Conservation (phyloP, 2,329 filamentous ascomycete genomes). For the Colletotrichum phormii region DNA sequence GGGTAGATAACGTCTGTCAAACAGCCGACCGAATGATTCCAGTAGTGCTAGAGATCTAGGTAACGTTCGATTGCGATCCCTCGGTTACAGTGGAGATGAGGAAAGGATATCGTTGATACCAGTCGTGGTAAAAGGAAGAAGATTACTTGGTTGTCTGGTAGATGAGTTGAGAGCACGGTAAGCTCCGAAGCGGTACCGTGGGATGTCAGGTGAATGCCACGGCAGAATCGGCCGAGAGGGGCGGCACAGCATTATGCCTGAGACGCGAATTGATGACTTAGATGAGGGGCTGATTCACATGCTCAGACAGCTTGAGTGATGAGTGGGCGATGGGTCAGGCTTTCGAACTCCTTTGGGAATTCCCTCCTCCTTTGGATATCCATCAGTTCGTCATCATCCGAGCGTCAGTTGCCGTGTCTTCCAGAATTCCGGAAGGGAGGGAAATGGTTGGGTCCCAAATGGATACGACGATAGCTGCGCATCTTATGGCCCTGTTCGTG, state of each 20-base stretch:
- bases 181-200: not conserved
- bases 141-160: not conserved
- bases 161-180: slow-evolving; percentile 6
- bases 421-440: not conserved
- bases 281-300: slow-evolving; percentile 24
- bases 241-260: slow-evolving; percentile 20
- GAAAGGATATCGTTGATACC: not conserved
- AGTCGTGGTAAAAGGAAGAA: slow-evolving; percentile 4
- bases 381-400: slow-evolving; percentile 6
- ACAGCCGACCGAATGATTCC: not conserved
- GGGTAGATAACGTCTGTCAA: not conserved
- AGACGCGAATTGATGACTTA: slow-evolving; percentile 12
- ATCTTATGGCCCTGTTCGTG: slow-evolving; percentile 20
- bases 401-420: slow-evolving; percentile 21
- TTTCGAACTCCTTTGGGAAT: not conserved
- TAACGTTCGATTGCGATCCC: slow-evolving; percentile 21
- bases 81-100: slow-evolving; percentile 4
- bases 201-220: slow-evolving; percentile 23
- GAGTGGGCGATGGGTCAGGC: not conserved
- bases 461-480: slow-evolving; percentile 25
- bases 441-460: not conserved
- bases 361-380: not conserved
- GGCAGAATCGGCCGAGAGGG: slow-evolving; percentile 26
- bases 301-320: not conserved
- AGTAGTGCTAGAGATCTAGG: not conserved